Evolutionary conservation across 2,329 filamentous ascomycete genomes (phyloP).

Genomic region (Colletotrichum tofieldiae): DNA sequence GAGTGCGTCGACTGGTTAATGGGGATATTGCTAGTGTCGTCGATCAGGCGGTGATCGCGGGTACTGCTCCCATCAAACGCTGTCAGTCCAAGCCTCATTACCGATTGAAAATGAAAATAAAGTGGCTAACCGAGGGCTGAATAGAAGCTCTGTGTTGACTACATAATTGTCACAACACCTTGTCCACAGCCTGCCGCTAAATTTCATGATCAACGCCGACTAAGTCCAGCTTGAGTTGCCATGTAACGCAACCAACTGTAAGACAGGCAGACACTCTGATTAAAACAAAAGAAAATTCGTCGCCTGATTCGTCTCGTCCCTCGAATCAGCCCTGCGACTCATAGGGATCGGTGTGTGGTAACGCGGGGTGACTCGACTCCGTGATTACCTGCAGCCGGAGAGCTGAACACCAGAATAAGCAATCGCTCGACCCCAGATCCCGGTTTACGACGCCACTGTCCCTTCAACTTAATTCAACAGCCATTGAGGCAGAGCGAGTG

Average conservation of each 20-base stretch:
- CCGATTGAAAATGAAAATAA: too few relatives aligned
- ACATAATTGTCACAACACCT: neutral
- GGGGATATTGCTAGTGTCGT: too few relatives aligned
- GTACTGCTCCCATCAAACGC: neutral
- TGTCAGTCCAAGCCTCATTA: too few relatives aligned
- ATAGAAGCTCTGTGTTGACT: neutral
- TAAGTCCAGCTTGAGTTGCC: slow-evolving; percentile 1
- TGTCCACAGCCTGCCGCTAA: slow-evolving; percentile 15
- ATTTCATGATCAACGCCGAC: slow-evolving; percentile 7
- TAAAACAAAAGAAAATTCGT: neutral
- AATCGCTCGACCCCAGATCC: slow-evolving; percentile 22
- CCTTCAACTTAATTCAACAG: neutral
- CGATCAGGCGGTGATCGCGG: too few relatives aligned
- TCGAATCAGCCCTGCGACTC: slow-evolving; percentile 16
- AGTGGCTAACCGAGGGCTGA: neutral
- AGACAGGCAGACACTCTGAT: slow-evolving; percentile 1
- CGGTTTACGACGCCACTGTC: slow-evolving; percentile 12
- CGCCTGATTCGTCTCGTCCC: neutral
- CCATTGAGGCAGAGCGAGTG: neutral
- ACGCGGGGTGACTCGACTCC: slow-evolving; percentile 20
- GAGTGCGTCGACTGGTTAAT: too few relatives aligned
- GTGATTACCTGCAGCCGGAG: slow-evolving; percentile 22
- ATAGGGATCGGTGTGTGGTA: neutral
- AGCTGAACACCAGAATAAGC: slow-evolving; percentile 22
- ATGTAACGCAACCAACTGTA: neutral